Conservation (phyloP, 306 rosid genomes). For the Rubus parviflorus region DNA sequence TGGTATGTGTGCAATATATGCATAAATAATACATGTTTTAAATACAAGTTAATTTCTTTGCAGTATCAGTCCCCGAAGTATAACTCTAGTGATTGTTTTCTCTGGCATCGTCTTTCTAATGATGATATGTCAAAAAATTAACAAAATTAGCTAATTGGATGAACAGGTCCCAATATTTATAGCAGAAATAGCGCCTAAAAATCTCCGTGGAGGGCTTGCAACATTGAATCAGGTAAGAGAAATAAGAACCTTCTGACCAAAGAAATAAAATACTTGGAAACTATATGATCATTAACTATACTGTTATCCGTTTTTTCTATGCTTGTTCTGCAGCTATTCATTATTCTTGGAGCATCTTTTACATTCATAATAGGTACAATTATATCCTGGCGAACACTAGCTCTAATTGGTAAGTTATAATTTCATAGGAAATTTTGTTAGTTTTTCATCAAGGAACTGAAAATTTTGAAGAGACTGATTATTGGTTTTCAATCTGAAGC, state of each 20-base stretch:
- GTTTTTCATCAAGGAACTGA: neutral
- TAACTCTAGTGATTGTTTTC: no score
- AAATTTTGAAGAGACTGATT: slow-evolving; percentile 13
- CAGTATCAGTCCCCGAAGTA: neutral
- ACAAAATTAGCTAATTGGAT: neutral
- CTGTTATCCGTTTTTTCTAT: neutral
- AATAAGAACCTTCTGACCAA: neutral
- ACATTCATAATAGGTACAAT: slow-evolving; percentile 57
- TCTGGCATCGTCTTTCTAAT: no score
- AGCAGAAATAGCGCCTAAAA: slow-evolving; percentile 44
- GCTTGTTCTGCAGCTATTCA: slow-evolving; percentile 37
- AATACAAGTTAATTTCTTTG: neutral
- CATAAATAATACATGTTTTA: neutral
- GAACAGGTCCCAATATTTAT: slow-evolving; percentile 41
- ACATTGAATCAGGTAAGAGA: slow-evolving; percentile 39
- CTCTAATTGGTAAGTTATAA: slow-evolving; percentile 34
- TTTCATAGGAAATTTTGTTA: neutral
- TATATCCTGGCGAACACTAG: slow-evolving; percentile 38
- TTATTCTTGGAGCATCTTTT: slow-evolving; percentile 42
- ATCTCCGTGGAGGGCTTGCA: slow-evolving; percentile 46
- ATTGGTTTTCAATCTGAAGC: slow-evolving; percentile 48
- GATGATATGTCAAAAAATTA: neutral
- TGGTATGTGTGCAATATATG: slow-evolving; percentile 43
- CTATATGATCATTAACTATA: neutral
- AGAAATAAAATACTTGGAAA: neutral